Conservation (phyloP, 805 yeast species). For the Candida qinlingensis region DNA sequence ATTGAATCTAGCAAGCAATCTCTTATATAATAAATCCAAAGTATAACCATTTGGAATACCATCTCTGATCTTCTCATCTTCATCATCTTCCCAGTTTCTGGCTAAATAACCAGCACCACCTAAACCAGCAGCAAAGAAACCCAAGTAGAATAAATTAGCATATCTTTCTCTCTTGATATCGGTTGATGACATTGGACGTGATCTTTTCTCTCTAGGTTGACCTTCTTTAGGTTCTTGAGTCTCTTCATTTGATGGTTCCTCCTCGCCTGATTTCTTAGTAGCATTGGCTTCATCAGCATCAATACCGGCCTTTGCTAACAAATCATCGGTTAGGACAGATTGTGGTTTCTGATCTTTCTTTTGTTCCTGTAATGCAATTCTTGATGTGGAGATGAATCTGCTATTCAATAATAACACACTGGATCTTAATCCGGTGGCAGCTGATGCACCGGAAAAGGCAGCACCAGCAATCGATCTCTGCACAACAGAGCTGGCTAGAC, state of each 20-base stretch:
- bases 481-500: slow-evolving; percentile 3
- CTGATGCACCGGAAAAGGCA: neutral
- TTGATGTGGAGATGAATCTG: slow-evolving; percentile 18
- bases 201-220: slow-evolving; percentile 26
- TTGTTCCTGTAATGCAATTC: slow-evolving; percentile 11
- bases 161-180: slow-evolving; percentile 79
- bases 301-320: slow-evolving; percentile 80
- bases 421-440: neutral
- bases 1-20: slow-evolving; percentile 67
- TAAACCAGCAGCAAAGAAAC: slow-evolving; percentile 39
- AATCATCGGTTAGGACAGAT: slow-evolving; percentile 72
- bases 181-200: slow-evolving; percentile 63
- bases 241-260: slow-evolving; percentile 19
- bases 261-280: slow-evolving; percentile 15
- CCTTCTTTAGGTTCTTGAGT: slow-evolving; percentile 12
- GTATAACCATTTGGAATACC: slow-evolving; percentile 63
- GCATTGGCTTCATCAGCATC: slow-evolving; percentile 40
- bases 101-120: slow-evolving; percentile 66
- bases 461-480: slow-evolving; percentile 2
- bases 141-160: slow-evolving; percentile 68
- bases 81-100: slow-evolving; percentile 82
- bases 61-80: slow-evolving; percentile 52
- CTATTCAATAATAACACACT: neutral
- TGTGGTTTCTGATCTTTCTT: slow-evolving; percentile 27
- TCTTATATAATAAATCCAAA: slow-evolving; percentile 56